phyloP scores from a whole-genome alignment of 129 eudicot species.

The Deinandra increscens region DNA sequence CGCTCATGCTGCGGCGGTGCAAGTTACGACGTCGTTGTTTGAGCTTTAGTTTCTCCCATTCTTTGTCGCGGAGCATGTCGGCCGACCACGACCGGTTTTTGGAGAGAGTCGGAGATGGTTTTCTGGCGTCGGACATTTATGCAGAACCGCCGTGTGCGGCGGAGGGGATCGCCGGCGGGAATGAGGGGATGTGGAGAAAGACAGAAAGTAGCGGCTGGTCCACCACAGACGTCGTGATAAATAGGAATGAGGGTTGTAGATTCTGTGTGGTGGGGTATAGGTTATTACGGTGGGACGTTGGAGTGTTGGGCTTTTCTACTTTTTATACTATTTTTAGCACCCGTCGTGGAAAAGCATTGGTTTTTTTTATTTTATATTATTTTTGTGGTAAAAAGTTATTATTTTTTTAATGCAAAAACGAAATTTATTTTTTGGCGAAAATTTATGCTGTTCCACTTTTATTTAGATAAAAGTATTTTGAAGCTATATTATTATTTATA shows the following conservation, averaged over 20 bases:
- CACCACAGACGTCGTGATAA: background rate
- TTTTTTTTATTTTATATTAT: too few relatives aligned
- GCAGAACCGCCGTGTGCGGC: conserved; percentile 21
- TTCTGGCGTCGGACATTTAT: conserved; percentile 17
- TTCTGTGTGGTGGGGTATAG: background rate
- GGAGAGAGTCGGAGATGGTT: background rate
- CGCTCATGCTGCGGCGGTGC: conserved; percentile 33
- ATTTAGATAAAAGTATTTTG: too few relatives aligned
- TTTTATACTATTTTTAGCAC: background rate
- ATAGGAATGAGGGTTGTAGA: background rate
- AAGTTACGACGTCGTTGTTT: conserved; percentile 22
- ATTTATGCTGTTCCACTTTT: background rate
- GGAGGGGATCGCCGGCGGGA: background rate
- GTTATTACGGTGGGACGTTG: conserved; percentile 1
- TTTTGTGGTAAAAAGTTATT: too few relatives aligned
- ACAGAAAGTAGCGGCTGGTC: background rate
- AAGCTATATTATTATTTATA: too few relatives aligned
- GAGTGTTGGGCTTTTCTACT: background rate
- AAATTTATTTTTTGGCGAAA: background rate
- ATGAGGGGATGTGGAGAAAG: background rate
- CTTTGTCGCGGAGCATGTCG: conserved; percentile 38
- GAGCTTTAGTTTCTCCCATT: conserved; percentile 46
- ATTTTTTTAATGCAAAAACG: too few relatives aligned
- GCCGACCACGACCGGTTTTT: conserved; percentile 62
- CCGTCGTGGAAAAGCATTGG: too few relatives aligned